Evolutionary conservation across 1,139 yeast genomes (phyloP).

Genomic region (Taphrina populina): DNA sequence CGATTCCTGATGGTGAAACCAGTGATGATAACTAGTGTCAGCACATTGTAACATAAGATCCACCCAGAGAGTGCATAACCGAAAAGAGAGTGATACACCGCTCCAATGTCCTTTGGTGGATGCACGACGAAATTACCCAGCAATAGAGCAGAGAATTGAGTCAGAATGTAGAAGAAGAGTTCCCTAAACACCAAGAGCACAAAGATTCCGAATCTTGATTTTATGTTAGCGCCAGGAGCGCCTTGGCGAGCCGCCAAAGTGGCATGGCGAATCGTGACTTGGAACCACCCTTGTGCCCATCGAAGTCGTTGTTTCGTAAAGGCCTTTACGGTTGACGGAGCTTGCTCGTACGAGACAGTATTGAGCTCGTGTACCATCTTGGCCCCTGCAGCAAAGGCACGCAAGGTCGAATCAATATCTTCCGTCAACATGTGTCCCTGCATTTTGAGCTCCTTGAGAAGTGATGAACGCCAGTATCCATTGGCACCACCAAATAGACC

Average conservation of each 20-base stretch:
- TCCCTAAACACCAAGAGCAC: slow-evolving; percentile 32
- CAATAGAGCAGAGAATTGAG: slow-evolving; percentile 28
- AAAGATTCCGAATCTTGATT: slow-evolving; percentile 31
- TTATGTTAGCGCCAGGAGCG: slow-evolving; percentile 33
- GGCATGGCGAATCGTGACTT: slow-evolving; percentile 30
- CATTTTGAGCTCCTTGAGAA: slow-evolving; percentile 33
- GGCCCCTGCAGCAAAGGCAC: slow-evolving; percentile 33
- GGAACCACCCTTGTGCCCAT: slow-evolving; percentile 34
- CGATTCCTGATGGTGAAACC: slow-evolving; percentile 33
- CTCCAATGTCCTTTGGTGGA: slow-evolving; percentile 31
- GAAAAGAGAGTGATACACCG: slow-evolving; percentile 30
- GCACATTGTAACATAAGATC: slow-evolving; percentile 29
- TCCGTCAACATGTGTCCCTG: slow-evolving; percentile 34
- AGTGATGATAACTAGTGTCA: slow-evolving; percentile 29
- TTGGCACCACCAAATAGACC: slow-evolving; percentile 34
- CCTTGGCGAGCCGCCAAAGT: slow-evolving; percentile 27
- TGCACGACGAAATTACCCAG: slow-evolving; percentile 30
- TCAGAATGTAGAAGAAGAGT: slow-evolving; percentile 32
- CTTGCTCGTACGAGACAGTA: slow-evolving; percentile 33
- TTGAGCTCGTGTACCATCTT: slow-evolving; percentile 33
- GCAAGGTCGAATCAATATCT: slow-evolving; percentile 32
- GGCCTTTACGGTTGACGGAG: slow-evolving; percentile 31
- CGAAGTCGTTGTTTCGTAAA: slow-evolving; percentile 28
- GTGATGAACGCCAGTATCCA: slow-evolving; percentile 32
- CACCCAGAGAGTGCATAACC: slow-evolving; percentile 27